Base-by-base conservation (phyloP, 140 eudicot species). In the Ambrosia hybrid region DNA sequence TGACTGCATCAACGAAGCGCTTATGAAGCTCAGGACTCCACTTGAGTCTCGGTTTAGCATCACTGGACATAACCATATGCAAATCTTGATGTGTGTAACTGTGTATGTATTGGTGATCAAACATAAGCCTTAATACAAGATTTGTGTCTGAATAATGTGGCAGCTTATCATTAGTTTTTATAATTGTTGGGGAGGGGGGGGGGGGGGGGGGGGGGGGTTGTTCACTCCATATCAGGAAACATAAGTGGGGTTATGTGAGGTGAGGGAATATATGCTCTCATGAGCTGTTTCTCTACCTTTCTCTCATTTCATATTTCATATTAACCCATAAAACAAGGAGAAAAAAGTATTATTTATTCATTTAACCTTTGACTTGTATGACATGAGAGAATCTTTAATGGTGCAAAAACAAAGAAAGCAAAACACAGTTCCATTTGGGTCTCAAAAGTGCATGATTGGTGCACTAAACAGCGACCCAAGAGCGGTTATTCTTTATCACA, bases 371-470 rank as follows among this genome's bases (percentile, higher is more conserved):
- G 98, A 92, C 96, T 84, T 89, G 88, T 81, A 79, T 79, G 91
- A 82, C 84, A 80, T 80, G 95, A 71, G 92, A 87, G 96, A 89
- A 87, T 93, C 96, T 93, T 77, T 72, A 65, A 82, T 83, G 81
- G 82, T 83, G 96, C 95, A 89, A 89, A 89, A 86, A 84, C 88
- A 89, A 88, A 83, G 96, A 89, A 92, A 89, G 92, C 83, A 87
- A 46, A 89, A 85, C 85, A 85, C 73, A 81, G 72, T 85, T 89
- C 82, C 80, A 89, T 83, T 85, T 80, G 68, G 68, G 91, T 77
- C 90, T 85, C 75, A 86, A 93, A 89, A 87, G 95, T 72, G 77
- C 83, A 80, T 87, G 82, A 46, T 39, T 39, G 8, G 45, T 39
- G 6, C 11, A 46, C 52, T 39, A 4, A 11, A 46, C 52, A 46